Evolutionary conservation across 2,329 filamentous ascomycete genomes (phyloP), one percentile per base, ranked within the genome.

Genomic region (Penicillium sp.): DNA sequence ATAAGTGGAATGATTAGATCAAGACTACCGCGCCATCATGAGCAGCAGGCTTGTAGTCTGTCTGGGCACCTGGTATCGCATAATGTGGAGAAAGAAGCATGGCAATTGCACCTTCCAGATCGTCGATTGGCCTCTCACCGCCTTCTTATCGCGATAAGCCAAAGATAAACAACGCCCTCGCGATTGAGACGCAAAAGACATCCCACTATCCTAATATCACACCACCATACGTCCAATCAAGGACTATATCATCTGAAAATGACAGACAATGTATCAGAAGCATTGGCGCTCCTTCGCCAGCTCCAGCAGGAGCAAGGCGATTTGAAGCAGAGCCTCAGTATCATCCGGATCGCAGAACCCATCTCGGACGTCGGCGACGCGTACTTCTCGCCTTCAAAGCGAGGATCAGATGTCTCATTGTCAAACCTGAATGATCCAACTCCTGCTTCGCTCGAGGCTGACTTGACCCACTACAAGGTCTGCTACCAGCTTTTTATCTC

Each of bases 401-500:
- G 89, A 61, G 87, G 82, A 31, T 96, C 91, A 4, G 90, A 95
- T 74, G 85, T 86, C 47, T 91, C 90, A 72, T 84, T 86, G 43
- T 91, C 90, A 33, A 82, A 83, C 24, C 82, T 87, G 60, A 86
- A 88, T 63, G 85, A 83, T 59, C 85, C 86, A 19, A 90, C 87
- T 10, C 91, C 93, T 0, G 84, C 89, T 16, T 88, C 88, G 19
- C 81, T 98, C 8, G 87, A 90, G 62, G 90, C 90, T 27, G 93
- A 98, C 74, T 82, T 98, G 27, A 81, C 84, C 29, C 93, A 98
- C 75, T 97, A 98, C 79, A 91, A 90, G 71, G 84, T 84, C 70
- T 22, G 16, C 50, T 50, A 31, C 16, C 5, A 22, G 16, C 39
- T 11, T 9, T 37, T n/a, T 35, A 37, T 19, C 19, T 37, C 16